phyloP scores from a whole-genome alignment of 176 grass and related monocot species.

The Bromus sterilis region DNA sequence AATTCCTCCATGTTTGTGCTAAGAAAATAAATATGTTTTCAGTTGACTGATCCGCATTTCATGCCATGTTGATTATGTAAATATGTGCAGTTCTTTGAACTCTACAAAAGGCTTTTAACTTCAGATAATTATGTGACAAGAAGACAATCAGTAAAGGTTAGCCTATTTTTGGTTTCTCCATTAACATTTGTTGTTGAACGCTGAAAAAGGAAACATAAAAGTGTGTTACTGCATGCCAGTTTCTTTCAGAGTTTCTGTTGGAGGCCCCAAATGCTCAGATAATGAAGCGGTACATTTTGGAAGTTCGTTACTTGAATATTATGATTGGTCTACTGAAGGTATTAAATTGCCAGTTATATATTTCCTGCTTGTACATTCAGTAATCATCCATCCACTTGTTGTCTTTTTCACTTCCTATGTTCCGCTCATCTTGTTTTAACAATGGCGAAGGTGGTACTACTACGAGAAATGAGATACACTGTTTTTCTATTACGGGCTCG shows the following conservation, averaged over 20 bases:
- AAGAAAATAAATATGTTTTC: not conserved
- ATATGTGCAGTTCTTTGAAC: constrained; percentile 85
- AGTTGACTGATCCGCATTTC: not conserved
- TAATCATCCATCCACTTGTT: not conserved
- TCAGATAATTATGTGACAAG: constrained; percentile 97
- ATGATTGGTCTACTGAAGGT: constrained; percentile 89
- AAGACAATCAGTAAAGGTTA: constrained; percentile 96
- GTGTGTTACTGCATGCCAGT: constrained; percentile 38
- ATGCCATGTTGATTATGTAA: constrained; percentile 8
- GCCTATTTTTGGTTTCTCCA: not conserved
- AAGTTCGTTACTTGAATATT: constrained; percentile 71
- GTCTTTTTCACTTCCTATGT: not conserved
- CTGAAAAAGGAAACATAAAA: constrained; percentile 10
- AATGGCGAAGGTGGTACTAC: not conserved
- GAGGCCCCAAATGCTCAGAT: constrained; percentile 87
- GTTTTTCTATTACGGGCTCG: not conserved
- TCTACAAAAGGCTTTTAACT: constrained; percentile 73
- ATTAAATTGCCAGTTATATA: constrained; percentile 25
- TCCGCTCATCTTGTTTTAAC: not conserved
- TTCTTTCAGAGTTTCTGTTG: constrained; percentile 97
- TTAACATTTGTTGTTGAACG: not conserved
- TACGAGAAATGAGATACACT: constrained; percentile 14
- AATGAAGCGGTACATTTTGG: constrained; percentile 95
- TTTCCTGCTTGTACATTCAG: constrained; percentile 11
- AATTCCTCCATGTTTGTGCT: not conserved